A percentile compares a stretch with the other conserved stretches of the same genome.
Conservation (phyloP, 805 yeast genomes). For the Saccharomycopsis fibuligera region DNA sequence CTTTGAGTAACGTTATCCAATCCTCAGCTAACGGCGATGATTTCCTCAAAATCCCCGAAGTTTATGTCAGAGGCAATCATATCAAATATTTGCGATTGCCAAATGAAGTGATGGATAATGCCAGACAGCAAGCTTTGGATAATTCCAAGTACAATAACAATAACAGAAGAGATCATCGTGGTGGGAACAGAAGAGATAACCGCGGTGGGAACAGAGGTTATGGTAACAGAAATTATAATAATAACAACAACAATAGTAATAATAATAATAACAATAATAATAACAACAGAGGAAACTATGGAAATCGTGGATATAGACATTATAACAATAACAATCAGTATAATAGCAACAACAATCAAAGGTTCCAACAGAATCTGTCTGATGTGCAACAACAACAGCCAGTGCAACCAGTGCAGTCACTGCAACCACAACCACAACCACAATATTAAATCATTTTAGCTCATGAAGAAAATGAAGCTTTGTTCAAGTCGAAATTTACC, state of each 20-base stretch:
- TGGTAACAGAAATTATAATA: conserved; percentile 26
- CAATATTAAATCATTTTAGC: no score
- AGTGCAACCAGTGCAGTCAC: no score
- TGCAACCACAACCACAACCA: no score
- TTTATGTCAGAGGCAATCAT: conserved; percentile 80
- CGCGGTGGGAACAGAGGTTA: conserved; percentile 29
- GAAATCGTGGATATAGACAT: conserved; percentile 6
- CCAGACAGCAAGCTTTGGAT: conserved; percentile 56
- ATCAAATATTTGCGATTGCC: conserved; percentile 73
- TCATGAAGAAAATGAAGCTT: no score
- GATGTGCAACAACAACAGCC: background rate
- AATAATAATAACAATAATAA: conserved; percentile 19
- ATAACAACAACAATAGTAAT: conserved; percentile 24
- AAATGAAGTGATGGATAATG: conserved; percentile 68
- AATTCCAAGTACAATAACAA: conserved; percentile 39
- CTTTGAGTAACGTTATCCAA: conserved; percentile 69
- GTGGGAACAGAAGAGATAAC: conserved; percentile 25
- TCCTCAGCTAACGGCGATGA: conserved; percentile 56
- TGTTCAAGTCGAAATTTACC: no score
- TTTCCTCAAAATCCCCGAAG: conserved; percentile 59
- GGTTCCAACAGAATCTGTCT: background rate
- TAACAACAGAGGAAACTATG: conserved; percentile 5
- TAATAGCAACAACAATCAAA: background rate
- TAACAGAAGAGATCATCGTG: conserved; percentile 27
- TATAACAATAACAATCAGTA: conserved; percentile 3